These are phyloP conservation scores for Pseudozyma tsukubaensis DNA, from an alignment of 1,284 basidiomycete genomes.

Conservation along the genomic window DNA sequence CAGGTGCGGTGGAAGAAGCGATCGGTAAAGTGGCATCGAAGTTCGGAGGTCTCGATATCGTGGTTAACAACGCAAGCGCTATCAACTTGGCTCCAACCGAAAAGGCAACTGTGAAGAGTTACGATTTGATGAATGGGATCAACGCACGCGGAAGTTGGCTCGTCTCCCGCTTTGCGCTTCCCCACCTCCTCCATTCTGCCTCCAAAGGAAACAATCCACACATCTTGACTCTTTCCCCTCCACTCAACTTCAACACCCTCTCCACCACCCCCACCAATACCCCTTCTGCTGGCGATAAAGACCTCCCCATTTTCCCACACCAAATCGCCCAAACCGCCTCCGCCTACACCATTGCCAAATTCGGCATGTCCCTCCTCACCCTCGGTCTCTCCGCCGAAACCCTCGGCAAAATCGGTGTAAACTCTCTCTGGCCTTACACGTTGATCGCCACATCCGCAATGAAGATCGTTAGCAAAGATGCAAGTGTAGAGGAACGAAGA, in stretches of 20 bases:
- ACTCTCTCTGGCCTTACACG: slow-evolving; percentile 62
- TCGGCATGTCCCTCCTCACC: slow-evolving; percentile 64
- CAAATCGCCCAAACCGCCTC: slow-evolving; percentile 44
- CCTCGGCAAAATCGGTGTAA: slow-evolving; percentile 53
- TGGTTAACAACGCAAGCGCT: slow-evolving; percentile 67
- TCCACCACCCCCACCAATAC: slow-evolving; percentile 43
- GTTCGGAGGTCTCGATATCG: slow-evolving; percentile 66
- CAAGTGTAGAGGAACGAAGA: slow-evolving; percentile 42
- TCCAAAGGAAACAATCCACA: slow-evolving; percentile 58
- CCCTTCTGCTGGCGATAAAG: neutral
- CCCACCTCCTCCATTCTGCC: slow-evolving; percentile 57
- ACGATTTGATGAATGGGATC: slow-evolving; percentile 56
- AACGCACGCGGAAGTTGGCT: slow-evolving; percentile 65
- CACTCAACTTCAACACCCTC: slow-evolving; percentile 51
- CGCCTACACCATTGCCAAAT: slow-evolving; percentile 65
- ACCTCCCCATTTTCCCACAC: slow-evolving; percentile 32
- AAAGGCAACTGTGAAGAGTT: slow-evolving; percentile 53
- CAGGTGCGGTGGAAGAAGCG: slow-evolving; percentile 52
- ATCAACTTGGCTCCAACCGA: slow-evolving; percentile 61
- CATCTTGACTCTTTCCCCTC: slow-evolving; percentile 65
- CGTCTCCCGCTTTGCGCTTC: slow-evolving; percentile 60
- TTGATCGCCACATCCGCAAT: slow-evolving; percentile 61
- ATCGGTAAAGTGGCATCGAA: slow-evolving; percentile 42
- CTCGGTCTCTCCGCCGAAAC: slow-evolving; percentile 63
- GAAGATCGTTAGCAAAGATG: slow-evolving; percentile 58